phyloP scores from a whole-genome alignment of 305 asterid species.

The Fraxinus greggii region DNA sequence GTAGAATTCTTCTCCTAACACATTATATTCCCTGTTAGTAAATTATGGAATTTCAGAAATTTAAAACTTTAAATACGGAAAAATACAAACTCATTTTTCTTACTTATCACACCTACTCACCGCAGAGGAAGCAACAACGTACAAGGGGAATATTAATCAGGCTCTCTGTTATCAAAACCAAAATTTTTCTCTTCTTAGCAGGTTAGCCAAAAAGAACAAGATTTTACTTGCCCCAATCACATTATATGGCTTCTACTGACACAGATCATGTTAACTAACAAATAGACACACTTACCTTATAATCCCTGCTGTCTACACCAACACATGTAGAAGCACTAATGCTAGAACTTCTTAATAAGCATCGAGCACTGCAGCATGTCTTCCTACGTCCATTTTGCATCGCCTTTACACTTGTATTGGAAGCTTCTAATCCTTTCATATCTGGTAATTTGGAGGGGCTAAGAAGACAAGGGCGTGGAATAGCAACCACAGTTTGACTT shows the following conservation, averaged over 20 bases:
- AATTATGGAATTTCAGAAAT: background rate
- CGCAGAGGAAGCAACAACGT: conserved; percentile 20
- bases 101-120: conserved; percentile 22
- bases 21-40: conserved; percentile 10
- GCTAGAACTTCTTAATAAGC: conserved; percentile 77
- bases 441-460: conserved; percentile 54
- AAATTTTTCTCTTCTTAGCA: conserved; percentile 3
- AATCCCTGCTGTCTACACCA: conserved; percentile 58
- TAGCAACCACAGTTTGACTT: conserved; percentile 36
- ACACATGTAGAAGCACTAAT: conserved; percentile 78
- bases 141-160: conserved; percentile 6
- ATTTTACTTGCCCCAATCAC: background rate
- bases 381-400: conserved; percentile 41
- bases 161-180: conserved; percentile 8
- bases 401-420: conserved; percentile 29
- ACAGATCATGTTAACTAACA: background rate
- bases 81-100: background rate
- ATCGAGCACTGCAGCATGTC: conserved; percentile 73
- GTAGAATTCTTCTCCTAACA: conserved; percentile 18
- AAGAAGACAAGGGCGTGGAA: conserved; percentile 42
- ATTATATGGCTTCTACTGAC: conserved; percentile 12
- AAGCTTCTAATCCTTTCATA: conserved; percentile 35
- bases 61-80: background rate
- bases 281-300: conserved; percentile 47
- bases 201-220: background rate